Evolutionary conservation across 2,329 filamentous ascomycete species (phyloP).

Genomic region (Claviceps arundinis): DNA sequence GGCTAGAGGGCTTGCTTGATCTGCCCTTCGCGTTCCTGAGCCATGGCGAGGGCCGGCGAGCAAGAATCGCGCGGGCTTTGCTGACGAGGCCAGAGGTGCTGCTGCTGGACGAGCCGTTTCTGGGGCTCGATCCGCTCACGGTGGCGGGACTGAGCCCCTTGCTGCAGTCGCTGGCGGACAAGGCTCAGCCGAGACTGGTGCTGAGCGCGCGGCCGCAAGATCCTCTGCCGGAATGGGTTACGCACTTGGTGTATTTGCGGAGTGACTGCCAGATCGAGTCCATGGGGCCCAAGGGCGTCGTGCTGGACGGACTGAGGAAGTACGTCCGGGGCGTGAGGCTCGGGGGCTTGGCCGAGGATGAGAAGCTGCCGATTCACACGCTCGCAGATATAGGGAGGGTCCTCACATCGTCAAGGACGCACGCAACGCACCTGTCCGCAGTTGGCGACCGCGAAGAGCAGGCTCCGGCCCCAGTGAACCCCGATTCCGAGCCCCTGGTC

Average conservation of each 20-base stretch:
- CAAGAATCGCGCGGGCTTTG: constrained; percentile 77
- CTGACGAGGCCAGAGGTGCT: constrained; percentile 67
- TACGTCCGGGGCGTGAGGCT: constrained; percentile 34
- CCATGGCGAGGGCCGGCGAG: constrained; percentile 81
- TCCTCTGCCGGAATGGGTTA: constrained; percentile 79
- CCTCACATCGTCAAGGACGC: constrained; percentile 17
- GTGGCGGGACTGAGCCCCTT: constrained; percentile 58
- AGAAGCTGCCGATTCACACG: constrained; percentile 32
- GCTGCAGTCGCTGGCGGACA: constrained; percentile 52
- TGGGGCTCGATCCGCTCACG: constrained; percentile 84
- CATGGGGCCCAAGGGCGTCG: constrained; percentile 51
- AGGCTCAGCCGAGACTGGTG: constrained; percentile 56
- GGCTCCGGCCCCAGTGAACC: constrained; percentile 11
- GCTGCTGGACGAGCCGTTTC: constrained; percentile 86
- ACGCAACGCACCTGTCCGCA: constrained; percentile 3
- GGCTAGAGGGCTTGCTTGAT: constrained; percentile 53
- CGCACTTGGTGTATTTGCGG: constrained; percentile 62
- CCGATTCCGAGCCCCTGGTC: constrained; percentile 54
- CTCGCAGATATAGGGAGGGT: constrained; percentile 37
- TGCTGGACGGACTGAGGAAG: constrained; percentile 40
- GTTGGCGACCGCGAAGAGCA: constrained; percentile 7
- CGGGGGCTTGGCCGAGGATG: constrained; percentile 31
- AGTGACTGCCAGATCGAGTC: constrained; percentile 50
- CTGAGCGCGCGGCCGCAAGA: constrained; percentile 77
- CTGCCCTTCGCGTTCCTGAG: constrained; percentile 83